Evolutionary conservation across 208 protist genomes (phyloP).

Genomic region (Wallacemonas sp.): DNA sequence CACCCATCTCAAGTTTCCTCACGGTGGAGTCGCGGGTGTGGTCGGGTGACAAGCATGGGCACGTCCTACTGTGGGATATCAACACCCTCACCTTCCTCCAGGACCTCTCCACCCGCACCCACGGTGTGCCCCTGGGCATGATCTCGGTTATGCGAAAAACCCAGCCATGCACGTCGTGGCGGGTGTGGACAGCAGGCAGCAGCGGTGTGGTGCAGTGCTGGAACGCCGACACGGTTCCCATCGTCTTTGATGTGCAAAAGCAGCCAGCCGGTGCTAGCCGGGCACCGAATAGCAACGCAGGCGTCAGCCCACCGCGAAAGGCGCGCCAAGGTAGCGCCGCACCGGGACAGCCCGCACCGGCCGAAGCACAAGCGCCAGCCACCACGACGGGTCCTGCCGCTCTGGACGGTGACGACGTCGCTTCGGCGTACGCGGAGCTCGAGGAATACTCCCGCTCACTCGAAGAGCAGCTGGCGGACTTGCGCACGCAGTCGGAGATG

Average conservation of each 20-base stretch:
- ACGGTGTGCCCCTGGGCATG: slow-evolving; percentile 31
- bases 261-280: background rate
- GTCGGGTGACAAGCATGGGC: slow-evolving; percentile 83
- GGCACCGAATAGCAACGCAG: background rate
- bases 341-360: too few species aligned
- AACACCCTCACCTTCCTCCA: slow-evolving; percentile 63
- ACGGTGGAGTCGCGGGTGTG: slow-evolving; percentile 73
- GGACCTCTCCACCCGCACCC: slow-evolving; percentile 53
- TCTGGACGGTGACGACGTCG: background rate
- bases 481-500: slow-evolving; percentile 19
- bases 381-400: background rate
- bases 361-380: background rate
- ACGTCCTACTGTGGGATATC: slow-evolving; percentile 82
- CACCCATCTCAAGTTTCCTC: slow-evolving; percentile 60
- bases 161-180: slow-evolving; percentile 55
- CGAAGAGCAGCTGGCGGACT: slow-evolving; percentile 22
- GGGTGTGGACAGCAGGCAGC: slow-evolving; percentile 70
- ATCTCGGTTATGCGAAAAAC: slow-evolving; percentile 64
- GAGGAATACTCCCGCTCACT: slow-evolving; percentile 24
- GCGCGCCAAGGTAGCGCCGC: background rate
- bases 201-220: slow-evolving; percentile 80
- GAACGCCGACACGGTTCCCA: slow-evolving; percentile 78
- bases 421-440: slow-evolving; percentile 8
- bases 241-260: slow-evolving; percentile 47
- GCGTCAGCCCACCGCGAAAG: background rate